Evolutionary conservation across 768 basidiomycete species (phyloP), one percentile per base, ranked within the genome.

Genomic region (Russula olivacea): DNA sequence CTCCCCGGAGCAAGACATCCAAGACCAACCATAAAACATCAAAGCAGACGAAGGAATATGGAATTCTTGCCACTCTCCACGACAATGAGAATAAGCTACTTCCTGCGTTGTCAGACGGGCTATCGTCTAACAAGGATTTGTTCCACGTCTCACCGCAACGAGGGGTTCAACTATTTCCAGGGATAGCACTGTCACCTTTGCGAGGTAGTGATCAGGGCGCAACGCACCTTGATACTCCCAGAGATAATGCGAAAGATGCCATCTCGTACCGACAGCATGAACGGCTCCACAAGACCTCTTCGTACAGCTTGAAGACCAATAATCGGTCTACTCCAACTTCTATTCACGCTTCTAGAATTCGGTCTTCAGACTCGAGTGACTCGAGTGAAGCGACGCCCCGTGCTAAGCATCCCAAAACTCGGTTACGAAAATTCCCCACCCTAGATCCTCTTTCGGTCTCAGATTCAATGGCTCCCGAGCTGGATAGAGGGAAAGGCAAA

Each of bases 301-400:
- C 60, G n/a, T 32, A 19, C 30, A 36, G 38, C 14, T 54, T 21
- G 11, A 43, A 53, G 47, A 48, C 23, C 23, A 36, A 55, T 28
- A 25, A 38, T 19, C 34, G 43, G n/a, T 23, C 52, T 32, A 28
- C 11, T 43, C 28, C 49, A 32, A 41, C 50, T 32, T 52, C 38
- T 12, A 23, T 23, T 23, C 51, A 23, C 9, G 6, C 51, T 38
- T 25, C 45, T 48, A 21, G 32, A 2, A 43, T 21, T 52, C 56
- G 28, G 40, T 49, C 30, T 30, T 55, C 52, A 11, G 63, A 56
- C 4, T 55, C 48, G 41, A 51, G 54, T 48, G 50, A 53, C 25
- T 45, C 21, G n/a, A 60, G n/a, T 11, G 58, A 56, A 43, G 59
- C 54, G 23, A 64, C 63, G 28, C 63, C 63, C 41, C 63, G 48